Evolutionary conservation across 2,329 filamentous ascomycete species (phyloP), one percentile per base, ranked within the genome.

Genomic region (Colletotrichum abscissum): DNA sequence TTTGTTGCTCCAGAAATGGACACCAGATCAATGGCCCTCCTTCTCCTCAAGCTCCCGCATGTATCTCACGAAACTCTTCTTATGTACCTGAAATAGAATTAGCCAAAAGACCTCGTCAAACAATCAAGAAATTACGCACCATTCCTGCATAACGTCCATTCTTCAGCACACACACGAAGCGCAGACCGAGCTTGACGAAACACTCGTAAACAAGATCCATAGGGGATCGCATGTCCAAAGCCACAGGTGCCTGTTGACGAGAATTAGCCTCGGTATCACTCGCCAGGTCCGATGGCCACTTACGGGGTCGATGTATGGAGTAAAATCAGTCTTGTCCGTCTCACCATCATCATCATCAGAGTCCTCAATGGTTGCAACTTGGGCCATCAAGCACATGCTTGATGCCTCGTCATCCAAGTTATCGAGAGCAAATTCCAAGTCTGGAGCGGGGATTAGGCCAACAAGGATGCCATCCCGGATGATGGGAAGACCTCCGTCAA

Each of bases 151-250:
- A 99, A 74, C 91, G 91, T 28, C 97, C 97, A 76, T 98, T 92
- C 68, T 90, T 90, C 30, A 97, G 85, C 5, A 98, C 95, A 80
- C 97, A 98, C 63, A 99, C 93, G 82, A 98, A 98, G 74, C 97
- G 88, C 76, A 99, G 83, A 1, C 97, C 97, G 9, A 99, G 87
- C 83, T 99, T 99, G 63, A 94, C 94, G 81, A 98, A 99, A 79
- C 95, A 96, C 81, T 99, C 97, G 78, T 98, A 98, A 4, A 98
- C 97, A 52, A 99, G 85, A 80, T 98, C 95, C 90, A 98, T 95
- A 0, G 97, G 94, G 0, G 93, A 97, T 76, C 92, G 91, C 35
- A 97, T 93, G 79, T 99, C 97, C 28, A 99, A 86, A 14, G 95
- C 90, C 16, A 99, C 90, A 0, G 97, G 97, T 2, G 96, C 93